These are phyloP conservation scores for Aethionema arabicum DNA, from an alignment of 345 rosid species.

Conservation along the genomic window DNA sequence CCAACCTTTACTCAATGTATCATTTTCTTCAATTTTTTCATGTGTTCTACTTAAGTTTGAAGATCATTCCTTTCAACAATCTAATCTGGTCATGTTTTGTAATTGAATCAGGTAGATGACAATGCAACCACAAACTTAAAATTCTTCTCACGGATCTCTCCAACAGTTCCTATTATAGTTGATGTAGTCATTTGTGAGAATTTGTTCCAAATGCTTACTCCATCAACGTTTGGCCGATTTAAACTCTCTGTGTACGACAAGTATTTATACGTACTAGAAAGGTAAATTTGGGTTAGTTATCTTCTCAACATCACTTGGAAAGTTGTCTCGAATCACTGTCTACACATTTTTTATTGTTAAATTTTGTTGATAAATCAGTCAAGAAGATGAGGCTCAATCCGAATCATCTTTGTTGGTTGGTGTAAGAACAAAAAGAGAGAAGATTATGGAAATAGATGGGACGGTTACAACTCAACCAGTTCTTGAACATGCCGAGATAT, in stretches of 20 bases:
- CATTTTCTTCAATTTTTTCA: background rate
- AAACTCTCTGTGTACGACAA: constrained; percentile 75
- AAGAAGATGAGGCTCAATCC: constrained; percentile 79
- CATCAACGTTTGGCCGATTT: constrained; percentile 66
- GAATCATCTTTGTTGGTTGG: constrained; percentile 80
- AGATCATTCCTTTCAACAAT: background rate
- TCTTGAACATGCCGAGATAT: constrained; percentile 94
- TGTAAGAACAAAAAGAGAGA: constrained; percentile 68
- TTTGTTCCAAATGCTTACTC: constrained; percentile 72
- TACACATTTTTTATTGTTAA: background rate
- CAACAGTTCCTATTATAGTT: constrained; percentile 83
- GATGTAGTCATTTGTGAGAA: constrained; percentile 81
- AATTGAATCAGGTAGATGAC: constrained; percentile 58
- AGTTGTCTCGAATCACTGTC: background rate
- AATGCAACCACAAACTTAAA: constrained; percentile 76
- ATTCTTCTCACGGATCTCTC: constrained; percentile 87
- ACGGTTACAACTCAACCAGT: constrained; percentile 94
- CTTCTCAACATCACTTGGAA: too few relatives aligned
- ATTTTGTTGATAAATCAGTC: constrained; percentile 55
- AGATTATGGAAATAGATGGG: constrained; percentile 90
- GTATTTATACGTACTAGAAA: constrained; percentile 72
- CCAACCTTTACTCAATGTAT: constrained; percentile 58
- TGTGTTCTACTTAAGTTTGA: background rate
- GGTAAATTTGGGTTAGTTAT: constrained; percentile 38
- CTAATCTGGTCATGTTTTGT: constrained; percentile 18